Base-by-base conservation (phyloP, 768 basidiomycete genomes). In the Cystoderma amianthinum region DNA sequence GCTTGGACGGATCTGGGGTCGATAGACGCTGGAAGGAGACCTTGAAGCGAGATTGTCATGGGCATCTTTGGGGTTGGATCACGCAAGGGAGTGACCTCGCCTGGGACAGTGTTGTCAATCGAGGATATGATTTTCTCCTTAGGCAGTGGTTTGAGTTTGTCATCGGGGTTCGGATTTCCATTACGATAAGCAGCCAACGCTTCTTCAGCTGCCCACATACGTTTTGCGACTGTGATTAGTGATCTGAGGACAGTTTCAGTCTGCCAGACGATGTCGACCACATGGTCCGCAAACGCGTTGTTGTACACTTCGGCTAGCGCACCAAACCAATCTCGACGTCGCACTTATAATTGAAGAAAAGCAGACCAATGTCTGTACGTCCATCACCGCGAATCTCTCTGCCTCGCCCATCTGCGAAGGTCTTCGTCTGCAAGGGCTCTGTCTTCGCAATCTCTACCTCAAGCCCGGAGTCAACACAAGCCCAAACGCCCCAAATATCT, bases 131-230 rank as follows among this genome's bases (percentile, higher is more conserved):
- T n/a, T n/a, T n/a, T n/a, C n/a, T n/a, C n/a, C n/a, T n/a, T n/a
- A n/a, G n/a, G n/a, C n/a, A n/a, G n/a, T 7, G 25, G 25, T 28
- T 7, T 7, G 7, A n/a, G n/a, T 7, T 7, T 7, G 7, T 28
- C 7, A n/a, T 28, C 25, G 25, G 25, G 7, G 9, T 19, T 36
- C 9, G 7, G 9, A 9, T 36, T 36, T 16, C 16, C 7, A 16
- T 7, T 16, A n/a, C 3, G 16, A 13, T 16, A 11, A n/a, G 13
- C 6, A 25, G 13, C 39, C 12, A n/a, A 12, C 1, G 59, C 50
- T 5, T 72, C 69, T 48, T 80, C 81, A 11, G 80, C 79, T 19
- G 64, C 66, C 54, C 71, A 69, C 69, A 80, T 74, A 48, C 78
- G 63, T 33, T 68, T 62, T 1, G 72, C 76, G 39, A 82, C 59